Evolutionary conservation across 352 stramenopile genomes (phyloP), one percentile per base, ranked within the genome.

Genomic region (Phytopythium sindhum): DNA sequence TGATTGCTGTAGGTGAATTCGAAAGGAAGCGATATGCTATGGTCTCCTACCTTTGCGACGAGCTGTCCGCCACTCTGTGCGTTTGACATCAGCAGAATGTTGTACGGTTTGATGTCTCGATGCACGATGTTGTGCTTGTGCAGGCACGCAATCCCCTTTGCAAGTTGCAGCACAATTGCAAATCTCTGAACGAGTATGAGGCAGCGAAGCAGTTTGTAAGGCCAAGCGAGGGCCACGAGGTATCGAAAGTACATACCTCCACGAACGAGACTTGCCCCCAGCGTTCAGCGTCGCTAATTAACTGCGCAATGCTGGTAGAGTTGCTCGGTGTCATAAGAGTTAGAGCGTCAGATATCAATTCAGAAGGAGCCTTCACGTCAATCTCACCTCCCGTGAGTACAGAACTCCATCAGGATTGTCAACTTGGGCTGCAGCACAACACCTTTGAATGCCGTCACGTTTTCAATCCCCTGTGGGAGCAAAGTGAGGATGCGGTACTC

Each of bases 51-150:
- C 64, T 79, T 81, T 42, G 55, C 59, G 15, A 67, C 28, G 29
- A 47, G 67, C 59, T 42, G 44, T 60, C 64, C 51, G 51, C 7
- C 12, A 21, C 7, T 44, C 39, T 37, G 4, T 4, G 6, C 35
- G 44, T 21, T 61, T 23, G 19, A 57, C 56, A 44, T 60, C 39
- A 81, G 33, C 26, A 84, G 63, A 47, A 84, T 75, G 53, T 84
- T 84, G 54, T 80, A 68, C 12, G 60, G 66, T 63, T 84, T 84
- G 48, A 84, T 66, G 52, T 84, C 73, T 7, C 75, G 75, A 60
- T 84, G 75, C 15, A 81, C 66, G 29, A 84, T 63, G 54, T 71
- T 45, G 47, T 74, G 65, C 2, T 52, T 42, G 56, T 84, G 75
- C 35, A 84, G 54, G 64, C 68, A 80, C 14, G 62, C 66, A 19